phyloP scores from a whole-genome alignment of 2,329 filamentous ascomycete species.

The Teratosphaeria destructans region DNA sequence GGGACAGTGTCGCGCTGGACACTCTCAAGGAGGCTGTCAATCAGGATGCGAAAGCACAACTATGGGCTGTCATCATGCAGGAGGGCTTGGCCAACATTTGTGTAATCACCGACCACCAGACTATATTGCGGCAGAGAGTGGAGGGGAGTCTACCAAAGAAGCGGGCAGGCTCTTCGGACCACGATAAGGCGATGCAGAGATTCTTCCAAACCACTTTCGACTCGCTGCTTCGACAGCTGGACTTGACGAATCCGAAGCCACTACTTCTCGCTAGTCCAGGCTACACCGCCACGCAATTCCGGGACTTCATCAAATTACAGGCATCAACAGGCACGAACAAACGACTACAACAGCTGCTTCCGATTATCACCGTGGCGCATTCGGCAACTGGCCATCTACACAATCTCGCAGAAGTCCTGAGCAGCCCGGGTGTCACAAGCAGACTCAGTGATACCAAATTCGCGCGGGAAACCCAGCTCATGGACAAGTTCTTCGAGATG shows the following conservation, averaged over 20 bases:
- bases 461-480: conserved; percentile 66
- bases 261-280: conserved; percentile 81
- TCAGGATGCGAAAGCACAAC: conserved; percentile 66
- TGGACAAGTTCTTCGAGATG: conserved; percentile 73
- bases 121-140: conserved; percentile 59
- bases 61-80: conserved; percentile 89
- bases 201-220: conserved; percentile 73
- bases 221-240: conserved; percentile 66
- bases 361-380: conserved; percentile 64
- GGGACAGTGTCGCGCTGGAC: conserved; percentile 80
- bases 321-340: conserved; percentile 63
- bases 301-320: conserved; percentile 56
- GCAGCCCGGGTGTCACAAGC: conserved; percentile 64
- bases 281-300: conserved; percentile 73
- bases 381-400: conserved; percentile 78
- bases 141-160: conserved; percentile 60
- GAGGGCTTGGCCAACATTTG: conserved; percentile 78
- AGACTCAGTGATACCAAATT: conserved; percentile 83
- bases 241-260: conserved; percentile 59
- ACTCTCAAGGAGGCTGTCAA: conserved; percentile 70
- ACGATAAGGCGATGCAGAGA: conserved; percentile 46
- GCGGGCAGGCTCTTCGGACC: conserved; percentile 50
- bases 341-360: conserved; percentile 51
- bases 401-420: conserved; percentile 75
- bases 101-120: conserved; percentile 70